phyloP scores from a whole-genome alignment of 306 rosid genomes.

The Medicago truncatula region MtrunA17r5.0-ANR NC_053043.1:13124501-13125000 shows the following conservation, averaged over 20 bases:
- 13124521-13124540: background rate
- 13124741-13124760: background rate
- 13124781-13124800: slow-evolving; percentile 6
- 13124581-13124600: background rate
- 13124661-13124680: background rate
- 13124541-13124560: background rate
- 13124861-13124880: slow-evolving; percentile 4
- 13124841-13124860: background rate
- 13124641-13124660: background rate
- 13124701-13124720: background rate
- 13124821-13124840: background rate
- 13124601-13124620: background rate
- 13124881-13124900: background rate
- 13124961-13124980: slow-evolving; percentile 10
- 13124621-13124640: background rate
- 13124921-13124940: slow-evolving; percentile 24
- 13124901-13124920: slow-evolving; percentile 11
- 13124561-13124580: background rate
- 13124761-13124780: background rate
- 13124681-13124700: background rate
- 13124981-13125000: slow-evolving; percentile 61
- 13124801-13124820: background rate
- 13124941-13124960: slow-evolving; percentile 33
- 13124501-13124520: background rate
- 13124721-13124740: slow-evolving; percentile 8